These are phyloP conservation scores for Shiraia bambusicola DNA, from an alignment of 2,329 filamentous ascomycete species.

Conservation along the genomic window DNA sequence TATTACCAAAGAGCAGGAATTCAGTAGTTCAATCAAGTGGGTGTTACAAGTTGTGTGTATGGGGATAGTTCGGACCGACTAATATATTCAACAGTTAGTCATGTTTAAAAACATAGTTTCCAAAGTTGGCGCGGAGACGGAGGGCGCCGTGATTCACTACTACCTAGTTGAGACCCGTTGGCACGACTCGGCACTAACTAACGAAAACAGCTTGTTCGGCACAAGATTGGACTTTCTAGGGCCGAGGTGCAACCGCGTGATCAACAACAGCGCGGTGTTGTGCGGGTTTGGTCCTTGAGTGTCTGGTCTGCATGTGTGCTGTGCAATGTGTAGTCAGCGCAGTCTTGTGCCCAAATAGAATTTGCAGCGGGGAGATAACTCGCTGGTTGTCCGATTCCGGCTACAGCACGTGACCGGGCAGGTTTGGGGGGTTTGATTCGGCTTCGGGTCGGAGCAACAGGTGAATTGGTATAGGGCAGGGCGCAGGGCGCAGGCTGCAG, in stretches of 20 bases:
- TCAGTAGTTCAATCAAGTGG: background rate
- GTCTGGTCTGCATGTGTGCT: no score
- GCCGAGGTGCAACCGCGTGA: conserved; percentile 4
- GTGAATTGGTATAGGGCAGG: background rate
- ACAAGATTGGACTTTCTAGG: background rate
- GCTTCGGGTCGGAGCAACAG: background rate
- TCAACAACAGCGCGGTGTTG: background rate
- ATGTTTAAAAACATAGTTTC: conserved; percentile 3
- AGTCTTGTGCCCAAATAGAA: background rate
- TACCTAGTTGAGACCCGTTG: background rate
- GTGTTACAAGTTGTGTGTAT: background rate
- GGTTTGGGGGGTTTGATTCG: background rate
- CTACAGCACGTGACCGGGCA: background rate
- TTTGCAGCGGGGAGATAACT: background rate
- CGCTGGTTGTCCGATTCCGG: background rate
- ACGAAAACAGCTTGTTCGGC: background rate
- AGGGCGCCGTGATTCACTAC: no score
- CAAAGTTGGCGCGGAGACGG: background rate
- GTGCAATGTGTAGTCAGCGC: conserved; percentile 2
- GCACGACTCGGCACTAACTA: background rate
- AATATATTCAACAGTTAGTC: conserved; percentile 1
- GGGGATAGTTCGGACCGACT: conserved; percentile 1
- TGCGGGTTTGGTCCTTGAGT: background rate
- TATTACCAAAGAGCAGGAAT: background rate
- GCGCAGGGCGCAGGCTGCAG: background rate